These are phyloP conservation scores for Penicillium tannophilum DNA, from an alignment of 495 filamentous ascomycete genomes.

Conservation along the genomic window DNA sequence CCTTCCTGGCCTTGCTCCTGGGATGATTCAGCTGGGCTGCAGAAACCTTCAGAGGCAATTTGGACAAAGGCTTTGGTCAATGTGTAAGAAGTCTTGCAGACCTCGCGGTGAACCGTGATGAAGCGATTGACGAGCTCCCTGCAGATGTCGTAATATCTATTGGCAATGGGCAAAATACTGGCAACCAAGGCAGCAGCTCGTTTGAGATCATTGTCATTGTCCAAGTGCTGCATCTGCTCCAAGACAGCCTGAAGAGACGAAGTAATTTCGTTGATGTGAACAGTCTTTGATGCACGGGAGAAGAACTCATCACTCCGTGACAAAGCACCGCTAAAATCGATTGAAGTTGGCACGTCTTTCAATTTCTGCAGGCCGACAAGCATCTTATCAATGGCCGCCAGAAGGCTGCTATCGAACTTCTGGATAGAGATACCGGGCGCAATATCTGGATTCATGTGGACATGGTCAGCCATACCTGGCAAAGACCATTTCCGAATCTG, in stretches of 20 bases:
- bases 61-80: constrained; percentile 75
- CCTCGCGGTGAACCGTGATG: constrained; percentile 61
- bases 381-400: constrained; percentile 62
- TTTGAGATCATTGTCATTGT: constrained; percentile 43
- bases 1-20: constrained; percentile 66
- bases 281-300: constrained; percentile 54
- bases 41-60: constrained; percentile 84
- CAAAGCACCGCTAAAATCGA: constrained; percentile 65
- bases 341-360: constrained; percentile 57
- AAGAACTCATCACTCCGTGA: constrained; percentile 60
- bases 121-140: constrained; percentile 53
- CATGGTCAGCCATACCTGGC: neutral
- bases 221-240: constrained; percentile 50
- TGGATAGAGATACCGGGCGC: constrained; percentile 24
- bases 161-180: constrained; percentile 69
- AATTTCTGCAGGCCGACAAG: constrained; percentile 75
- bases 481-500: constrained; percentile 48
- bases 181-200: constrained; percentile 63
- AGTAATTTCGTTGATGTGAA: constrained; percentile 59
- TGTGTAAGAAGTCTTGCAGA: constrained; percentile 71
- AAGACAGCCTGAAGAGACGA: constrained; percentile 51
- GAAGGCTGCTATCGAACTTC: constrained; percentile 58
- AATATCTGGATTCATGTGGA: constrained; percentile 8
- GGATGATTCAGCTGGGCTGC: constrained; percentile 77
- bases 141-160: constrained; percentile 68